Conservation (phyloP, 352 stramenopile species). For the Globisporangium splendens region DNA sequence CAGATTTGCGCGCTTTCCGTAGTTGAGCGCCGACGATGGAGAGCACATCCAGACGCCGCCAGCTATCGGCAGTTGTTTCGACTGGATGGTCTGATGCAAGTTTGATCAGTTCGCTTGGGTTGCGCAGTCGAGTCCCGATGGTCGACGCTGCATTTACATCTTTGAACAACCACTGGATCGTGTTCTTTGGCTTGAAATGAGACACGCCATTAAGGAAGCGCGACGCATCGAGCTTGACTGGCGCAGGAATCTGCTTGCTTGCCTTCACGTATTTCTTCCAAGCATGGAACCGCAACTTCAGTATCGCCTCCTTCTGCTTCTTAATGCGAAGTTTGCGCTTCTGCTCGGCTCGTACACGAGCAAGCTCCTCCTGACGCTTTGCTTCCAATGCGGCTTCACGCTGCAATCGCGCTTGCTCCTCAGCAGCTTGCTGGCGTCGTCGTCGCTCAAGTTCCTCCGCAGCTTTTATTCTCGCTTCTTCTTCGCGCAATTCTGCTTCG, state of each 20-base stretch:
- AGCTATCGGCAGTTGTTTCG: not conserved
- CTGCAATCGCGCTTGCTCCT: conserved; percentile 32
- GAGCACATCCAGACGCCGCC: conserved; percentile 25
- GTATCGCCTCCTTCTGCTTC: conserved; percentile 47
- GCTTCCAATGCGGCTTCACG: conserved; percentile 46
- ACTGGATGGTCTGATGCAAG: not conserved
- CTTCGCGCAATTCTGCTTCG: conserved; percentile 23
- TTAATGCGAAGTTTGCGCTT: conserved; percentile 26
- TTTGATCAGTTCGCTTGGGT: conserved; percentile 17
- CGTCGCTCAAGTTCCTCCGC: conserved; percentile 37
- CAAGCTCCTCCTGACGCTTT: conserved; percentile 41
- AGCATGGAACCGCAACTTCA: conserved; percentile 52
- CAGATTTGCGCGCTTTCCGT: conserved; percentile 13
- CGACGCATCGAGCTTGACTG: conserved; percentile 35
- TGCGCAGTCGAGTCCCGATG: conserved; percentile 20
- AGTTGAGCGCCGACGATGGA: conserved; percentile 30
- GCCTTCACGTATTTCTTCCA: conserved; percentile 68
- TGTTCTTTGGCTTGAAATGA: conserved; percentile 43
- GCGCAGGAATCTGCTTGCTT: conserved; percentile 35
- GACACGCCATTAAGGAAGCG: conserved; percentile 17
- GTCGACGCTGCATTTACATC: conserved; percentile 5
- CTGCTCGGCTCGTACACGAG: conserved; percentile 38
- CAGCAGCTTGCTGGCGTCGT: conserved; percentile 37
- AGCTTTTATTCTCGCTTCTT: conserved; percentile 33
- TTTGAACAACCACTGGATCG: conserved; percentile 44